Evolutionary conservation across 2,329 filamentous ascomycete species (phyloP), one percentile per base, ranked within the genome.

Genomic region (Fusarium humuli): DNA sequence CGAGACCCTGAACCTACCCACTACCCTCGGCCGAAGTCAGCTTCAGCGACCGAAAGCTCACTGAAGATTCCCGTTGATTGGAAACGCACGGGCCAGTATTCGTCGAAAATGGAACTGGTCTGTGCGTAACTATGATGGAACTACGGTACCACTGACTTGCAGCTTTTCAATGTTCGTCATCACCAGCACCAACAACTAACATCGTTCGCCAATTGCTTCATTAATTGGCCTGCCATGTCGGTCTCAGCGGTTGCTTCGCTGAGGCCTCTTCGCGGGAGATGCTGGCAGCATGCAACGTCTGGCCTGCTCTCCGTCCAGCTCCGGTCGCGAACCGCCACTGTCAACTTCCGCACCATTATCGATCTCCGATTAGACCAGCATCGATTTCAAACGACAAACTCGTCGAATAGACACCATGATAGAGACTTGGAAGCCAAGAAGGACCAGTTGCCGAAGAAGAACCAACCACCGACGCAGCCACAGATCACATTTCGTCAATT

Each of bases 291-390:
- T 64, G 67, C 75, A 22, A 65, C 73, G 42, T 69, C 75, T 10
- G 77, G 77, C 46, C 54, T 81, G 37, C 70, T 81, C 25, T 78
- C 77, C 16, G 64, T 81, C 34, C 79, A 74, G n/a, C 58, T 81
- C 41, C 67, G 66, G 44, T 77, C 79, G 41, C 75, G 67, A 37
- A 69, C 72, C 22, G 69, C 77, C 25, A 74, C 64, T 22, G 47
- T 79, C 53, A 71, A 73, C 62, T 53, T 81, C 32, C 75, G 73
- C 42, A 76, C 76, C 58, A 67, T 79, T 50, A 69, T 80, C 40
- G 61, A 72, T 23, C 69, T 81, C 54, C 71, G 60, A 25, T 71
- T 72, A 27, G 47, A 67, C 27, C 78, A 79, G 59, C 67, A 57
- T 61, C 73, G 79, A 41, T 72, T 69, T n/a, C 73, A 78, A 61